phyloP scores from a whole-genome alignment of 1,139 yeast species.

The Pneumocystis wakefieldiae region DNA sequence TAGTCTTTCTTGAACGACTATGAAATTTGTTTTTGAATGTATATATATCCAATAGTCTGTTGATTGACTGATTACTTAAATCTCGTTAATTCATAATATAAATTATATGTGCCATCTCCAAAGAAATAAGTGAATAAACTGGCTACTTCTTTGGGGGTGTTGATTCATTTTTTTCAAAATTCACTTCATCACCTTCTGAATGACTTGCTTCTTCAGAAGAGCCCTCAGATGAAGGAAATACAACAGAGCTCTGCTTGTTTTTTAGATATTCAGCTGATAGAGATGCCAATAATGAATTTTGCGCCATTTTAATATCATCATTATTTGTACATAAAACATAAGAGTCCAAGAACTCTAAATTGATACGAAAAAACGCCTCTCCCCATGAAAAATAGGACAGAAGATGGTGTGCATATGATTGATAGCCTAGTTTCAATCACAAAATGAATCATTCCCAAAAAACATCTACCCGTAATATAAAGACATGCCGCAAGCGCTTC shows the following conservation, averaged over 20 bases:
- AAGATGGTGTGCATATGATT: conserved; percentile 73
- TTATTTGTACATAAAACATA: conserved; percentile 73
- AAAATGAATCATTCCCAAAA: not conserved
- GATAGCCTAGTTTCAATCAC: conserved; percentile 24
- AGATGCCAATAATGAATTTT: conserved; percentile 42
- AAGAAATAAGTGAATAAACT: too few relatives aligned
- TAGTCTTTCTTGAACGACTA: too few relatives aligned
- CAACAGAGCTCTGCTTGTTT: not conserved
- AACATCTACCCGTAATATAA: conserved; percentile 59
- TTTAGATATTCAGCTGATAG: not conserved
- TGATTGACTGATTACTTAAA: too few relatives aligned
- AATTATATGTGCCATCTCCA: too few relatives aligned
- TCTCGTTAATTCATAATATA: too few relatives aligned
- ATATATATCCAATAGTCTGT: too few relatives aligned
- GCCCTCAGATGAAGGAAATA: not conserved
- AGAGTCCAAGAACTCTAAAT: conserved; percentile 56
- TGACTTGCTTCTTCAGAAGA: not conserved
- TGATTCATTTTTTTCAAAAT: too few relatives aligned
- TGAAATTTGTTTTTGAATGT: too few relatives aligned
- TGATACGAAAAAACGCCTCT: conserved; percentile 62
- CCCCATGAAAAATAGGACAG: conserved; percentile 89
- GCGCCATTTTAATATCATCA: conserved; percentile 57
- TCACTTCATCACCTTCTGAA: not conserved
- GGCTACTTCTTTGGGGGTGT: too few relatives aligned
- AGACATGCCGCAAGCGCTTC: conserved; percentile 96